Conservation (phyloP, 2,329 filamentous ascomycete genomes). For the Fonsecaea pugnacius region DNA sequence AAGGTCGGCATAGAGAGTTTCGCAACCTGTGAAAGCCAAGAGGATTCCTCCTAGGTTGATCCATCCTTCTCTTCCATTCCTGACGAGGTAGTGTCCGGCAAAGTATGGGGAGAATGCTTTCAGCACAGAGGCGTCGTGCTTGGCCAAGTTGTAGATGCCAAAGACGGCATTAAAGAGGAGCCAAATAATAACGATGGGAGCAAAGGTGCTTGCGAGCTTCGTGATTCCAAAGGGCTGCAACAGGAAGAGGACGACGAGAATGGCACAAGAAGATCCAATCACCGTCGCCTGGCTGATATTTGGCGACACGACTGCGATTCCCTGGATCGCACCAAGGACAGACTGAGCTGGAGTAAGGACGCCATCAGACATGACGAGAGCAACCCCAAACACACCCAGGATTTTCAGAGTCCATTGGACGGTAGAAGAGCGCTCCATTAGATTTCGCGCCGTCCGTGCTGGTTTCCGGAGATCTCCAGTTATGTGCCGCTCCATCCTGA, state of each 20-base stretch:
- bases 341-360: slow-evolving; percentile 63
- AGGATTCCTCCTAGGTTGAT: slow-evolving; percentile 65
- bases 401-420: slow-evolving; percentile 55
- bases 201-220: slow-evolving; percentile 55
- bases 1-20: slow-evolving; percentile 77
- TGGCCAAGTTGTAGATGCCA: slow-evolving; percentile 57
- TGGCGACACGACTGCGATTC: slow-evolving; percentile 55
- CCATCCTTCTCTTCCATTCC: slow-evolving; percentile 58
- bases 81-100: slow-evolving; percentile 55
- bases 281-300: slow-evolving; percentile 54
- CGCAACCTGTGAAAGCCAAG: slow-evolving; percentile 76
- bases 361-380: slow-evolving; percentile 61
- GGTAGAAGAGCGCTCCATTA: slow-evolving; percentile 54
- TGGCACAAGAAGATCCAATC: slow-evolving; percentile 58
- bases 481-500: slow-evolving; percentile 53
- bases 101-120: slow-evolving; percentile 58
- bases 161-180: slow-evolving; percentile 57
- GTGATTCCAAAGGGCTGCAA: slow-evolving; percentile 61
- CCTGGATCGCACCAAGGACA: slow-evolving; percentile 61
- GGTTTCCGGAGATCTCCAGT: slow-evolving; percentile 52
- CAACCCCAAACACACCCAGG: slow-evolving; percentile 59
- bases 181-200: slow-evolving; percentile 62
- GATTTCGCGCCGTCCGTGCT: slow-evolving; percentile 50
- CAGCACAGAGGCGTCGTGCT: slow-evolving; percentile 56
- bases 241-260: slow-evolving; percentile 58